Percentiles rank a stretch among this genome's conserved stretches.
These are phyloP conservation scores for Nemania sp. DNA, from an alignment of 2,329 filamentous ascomycete genomes.

Conservation along the genomic window DNA sequence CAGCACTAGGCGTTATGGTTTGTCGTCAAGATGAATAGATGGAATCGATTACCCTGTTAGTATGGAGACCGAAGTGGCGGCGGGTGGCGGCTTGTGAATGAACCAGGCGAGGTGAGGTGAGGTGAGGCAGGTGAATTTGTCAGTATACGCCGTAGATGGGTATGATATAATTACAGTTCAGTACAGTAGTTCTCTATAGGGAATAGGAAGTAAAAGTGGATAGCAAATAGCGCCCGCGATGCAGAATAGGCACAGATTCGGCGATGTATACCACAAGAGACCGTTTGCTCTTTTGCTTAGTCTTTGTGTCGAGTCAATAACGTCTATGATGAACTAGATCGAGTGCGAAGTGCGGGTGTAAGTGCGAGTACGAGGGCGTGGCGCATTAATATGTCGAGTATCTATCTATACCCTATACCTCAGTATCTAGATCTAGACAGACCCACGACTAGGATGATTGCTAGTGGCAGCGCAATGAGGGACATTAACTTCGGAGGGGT, in stretches of 20 bases:
- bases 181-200: background rate
- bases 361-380: background rate
- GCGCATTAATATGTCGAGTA: conserved; percentile 17
- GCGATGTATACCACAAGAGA: background rate
- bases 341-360: background rate
- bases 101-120: background rate
- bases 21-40: conserved; percentile 24
- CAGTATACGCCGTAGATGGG: conserved; percentile 6
- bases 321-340: background rate
- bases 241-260: background rate
- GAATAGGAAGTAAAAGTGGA: conserved; percentile 12
- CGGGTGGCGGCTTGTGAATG: conserved; percentile 16
- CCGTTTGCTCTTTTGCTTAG: background rate
- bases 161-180: background rate
- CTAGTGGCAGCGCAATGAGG: conserved; percentile 21
- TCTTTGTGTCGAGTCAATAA: conserved; percentile 2
- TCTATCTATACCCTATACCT: conserved; percentile 1
- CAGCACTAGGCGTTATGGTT: conserved; percentile 16
- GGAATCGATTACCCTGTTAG: conserved; percentile 13
- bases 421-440: conserved; percentile 16
- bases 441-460: conserved; percentile 16
- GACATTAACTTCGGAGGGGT: background rate
- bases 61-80: conserved; percentile 29
- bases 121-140: background rate
- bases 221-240: background rate